A percentile compares a stretch with the other conserved stretches of the same genome.
Conservation (phyloP, 2,329 filamentous ascomycete genomes). For the Epichloe gansuensis region DNA sequence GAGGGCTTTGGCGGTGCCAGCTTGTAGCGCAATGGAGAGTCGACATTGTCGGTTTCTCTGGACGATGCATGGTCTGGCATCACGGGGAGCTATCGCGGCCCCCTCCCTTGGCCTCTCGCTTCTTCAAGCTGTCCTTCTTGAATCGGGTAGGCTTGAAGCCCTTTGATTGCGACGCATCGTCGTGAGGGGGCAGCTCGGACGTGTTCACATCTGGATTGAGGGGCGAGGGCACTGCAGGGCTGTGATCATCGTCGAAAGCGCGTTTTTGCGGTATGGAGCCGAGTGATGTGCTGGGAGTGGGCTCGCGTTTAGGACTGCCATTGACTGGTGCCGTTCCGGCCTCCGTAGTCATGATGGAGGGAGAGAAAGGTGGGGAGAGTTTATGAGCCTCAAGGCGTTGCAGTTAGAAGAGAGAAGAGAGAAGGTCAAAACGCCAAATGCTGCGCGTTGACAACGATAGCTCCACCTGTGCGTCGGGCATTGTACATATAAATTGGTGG, state of each 20-base stretch:
- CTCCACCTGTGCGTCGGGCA: background rate
- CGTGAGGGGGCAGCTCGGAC: constrained; percentile 25
- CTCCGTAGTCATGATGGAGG: constrained; percentile 1
- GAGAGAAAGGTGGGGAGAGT: background rate
- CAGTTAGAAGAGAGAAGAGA: background rate
- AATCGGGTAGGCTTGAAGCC: constrained; percentile 31
- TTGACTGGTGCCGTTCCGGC: constrained; percentile 23
- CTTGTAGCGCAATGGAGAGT: constrained; percentile 48
- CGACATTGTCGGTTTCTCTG: constrained; percentile 27
- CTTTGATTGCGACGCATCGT: constrained; percentile 30
- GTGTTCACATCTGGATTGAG: constrained; percentile 53
- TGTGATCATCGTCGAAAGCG: constrained; percentile 55
- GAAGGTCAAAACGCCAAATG: background rate
- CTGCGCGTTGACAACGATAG: background rate
- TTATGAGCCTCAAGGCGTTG: background rate
- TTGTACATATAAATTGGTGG: background rate
- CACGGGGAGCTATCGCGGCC: constrained; percentile 38
- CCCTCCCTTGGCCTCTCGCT: constrained; percentile 49
- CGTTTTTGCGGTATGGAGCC: constrained; percentile 52
- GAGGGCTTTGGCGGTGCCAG: constrained; percentile 49
- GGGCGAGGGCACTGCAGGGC: constrained; percentile 59
- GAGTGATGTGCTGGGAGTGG: constrained; percentile 26
- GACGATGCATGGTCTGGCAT: constrained; percentile 43
- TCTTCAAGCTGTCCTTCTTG: constrained; percentile 58
- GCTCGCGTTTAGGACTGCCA: constrained; percentile 28